phyloP scores from a whole-genome alignment of 345 rosid genomes.

The Populus alba region DNA sequence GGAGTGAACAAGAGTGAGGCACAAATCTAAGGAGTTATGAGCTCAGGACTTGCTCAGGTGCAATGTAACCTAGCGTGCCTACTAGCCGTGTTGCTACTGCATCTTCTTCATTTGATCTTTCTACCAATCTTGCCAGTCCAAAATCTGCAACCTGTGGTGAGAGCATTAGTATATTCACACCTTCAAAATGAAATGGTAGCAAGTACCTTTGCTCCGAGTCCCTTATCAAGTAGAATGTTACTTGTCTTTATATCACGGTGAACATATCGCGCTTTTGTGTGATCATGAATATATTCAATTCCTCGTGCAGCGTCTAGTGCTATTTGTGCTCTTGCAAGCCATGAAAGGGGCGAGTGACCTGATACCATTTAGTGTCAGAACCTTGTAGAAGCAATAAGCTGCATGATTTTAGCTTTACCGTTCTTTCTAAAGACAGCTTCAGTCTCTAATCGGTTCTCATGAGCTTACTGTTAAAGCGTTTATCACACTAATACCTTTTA shows the following conservation, averaged over 20 bases:
- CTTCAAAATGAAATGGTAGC: background rate
- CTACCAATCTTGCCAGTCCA: constrained; percentile 36
- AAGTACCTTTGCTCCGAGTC: constrained; percentile 35
- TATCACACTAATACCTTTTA: constrained; percentile 20
- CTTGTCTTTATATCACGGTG: constrained; percentile 40
- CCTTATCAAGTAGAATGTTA: constrained; percentile 38
- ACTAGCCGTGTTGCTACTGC: constrained; percentile 24
- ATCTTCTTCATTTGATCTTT: constrained; percentile 34
- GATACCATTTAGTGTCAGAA: constrained; percentile 14
- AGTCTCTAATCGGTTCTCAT: background rate
- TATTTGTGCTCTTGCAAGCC: constrained; percentile 32
- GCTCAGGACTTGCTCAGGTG: constrained; percentile 32
- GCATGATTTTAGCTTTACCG: background rate
- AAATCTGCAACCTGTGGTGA: constrained; percentile 34
- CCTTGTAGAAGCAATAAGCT: background rate
- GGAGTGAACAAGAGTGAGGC: background rate
- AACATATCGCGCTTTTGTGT: constrained; percentile 33
- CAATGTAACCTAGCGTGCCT: constrained; percentile 43
- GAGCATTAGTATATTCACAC: background rate
- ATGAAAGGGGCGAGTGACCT: constrained; percentile 35
- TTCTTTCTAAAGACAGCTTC: no score
- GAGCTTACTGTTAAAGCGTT: background rate
- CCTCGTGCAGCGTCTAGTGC: constrained; percentile 43
- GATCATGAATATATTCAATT: constrained; percentile 41
- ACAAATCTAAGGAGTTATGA: background rate